A percentile compares a stretch with the other conserved stretches of the same genome.
Evolutionary conservation across 2,329 filamentous ascomycete species (phyloP).

Genomic region (Coniochaeta pulveracea): DNA sequence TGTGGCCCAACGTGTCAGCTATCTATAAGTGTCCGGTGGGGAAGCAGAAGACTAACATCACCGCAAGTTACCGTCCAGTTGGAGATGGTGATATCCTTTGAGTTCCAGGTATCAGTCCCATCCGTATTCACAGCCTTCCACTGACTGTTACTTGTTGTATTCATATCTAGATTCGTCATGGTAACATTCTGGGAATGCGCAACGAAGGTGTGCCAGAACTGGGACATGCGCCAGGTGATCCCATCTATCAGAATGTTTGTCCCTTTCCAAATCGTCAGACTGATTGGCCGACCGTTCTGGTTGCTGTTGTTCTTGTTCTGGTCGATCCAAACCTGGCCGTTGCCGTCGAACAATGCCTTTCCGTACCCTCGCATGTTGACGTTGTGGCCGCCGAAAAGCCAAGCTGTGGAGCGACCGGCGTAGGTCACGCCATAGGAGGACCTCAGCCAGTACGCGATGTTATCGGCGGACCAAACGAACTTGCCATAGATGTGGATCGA

Average conservation of each 20-base stretch:
- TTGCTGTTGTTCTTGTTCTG: conserved; percentile 27
- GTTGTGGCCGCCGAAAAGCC: conserved; percentile 35
- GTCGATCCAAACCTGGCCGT: conserved; percentile 33
- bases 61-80: conserved; percentile 33
- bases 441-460: conserved; percentile 34
- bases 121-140: conserved; percentile 38
- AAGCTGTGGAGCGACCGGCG: conserved; percentile 36
- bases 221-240: conserved; percentile 29
- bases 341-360: conserved; percentile 31
- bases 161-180: conserved; percentile 41
- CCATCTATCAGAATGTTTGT: conserved; percentile 33
- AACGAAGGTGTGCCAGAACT: conserved; percentile 37
- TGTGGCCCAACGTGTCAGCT: conserved; percentile 5
- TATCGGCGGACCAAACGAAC: conserved; percentile 27
- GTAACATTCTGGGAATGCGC: conserved; percentile 36
- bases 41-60: conserved; percentile 17
- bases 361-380: conserved; percentile 36
- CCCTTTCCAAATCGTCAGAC: conserved; percentile 30
- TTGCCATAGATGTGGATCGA: conserved; percentile 35
- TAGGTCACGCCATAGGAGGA: conserved; percentile 33
- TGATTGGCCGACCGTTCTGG: conserved; percentile 30
- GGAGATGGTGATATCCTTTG: conserved; percentile 28
- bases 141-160: conserved; percentile 29
- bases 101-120: conserved; percentile 39
- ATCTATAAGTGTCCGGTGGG: background rate